Base-by-base conservation (phyloP, 495 filamentous ascomycete genomes). In the Pseudevernia furfuracea region DNA sequence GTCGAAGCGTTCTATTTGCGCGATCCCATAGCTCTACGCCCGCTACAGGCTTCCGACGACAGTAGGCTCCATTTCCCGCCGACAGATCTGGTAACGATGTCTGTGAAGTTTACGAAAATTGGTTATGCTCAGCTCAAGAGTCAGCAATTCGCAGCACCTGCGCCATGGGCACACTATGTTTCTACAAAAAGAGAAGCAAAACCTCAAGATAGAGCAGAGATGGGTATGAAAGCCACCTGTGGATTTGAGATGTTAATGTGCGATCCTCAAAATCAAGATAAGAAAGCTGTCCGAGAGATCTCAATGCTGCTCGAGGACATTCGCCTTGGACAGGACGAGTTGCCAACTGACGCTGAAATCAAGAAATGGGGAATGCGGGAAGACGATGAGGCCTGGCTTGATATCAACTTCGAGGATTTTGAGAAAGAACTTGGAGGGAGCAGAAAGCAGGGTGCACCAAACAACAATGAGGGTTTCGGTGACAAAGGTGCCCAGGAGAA, bases 1-100 rank as follows among this genome's bases (percentile, higher is more conserved):
- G 83, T 89, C 5, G 94, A 98, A 73, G 86, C 90, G 3, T 97
- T 97, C 73, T 97, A 97, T 74, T 80, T 96, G 58, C 86, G 95
- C 49, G 91, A 97, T 71, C 89, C 94, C 1, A 82, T 90, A 61
- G 80, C 87, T 6, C 74, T 96, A 58, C 87, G 86, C 28, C 84
- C 87, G 1, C 78, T 97, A 2, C 76, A 85, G 64, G 74, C 80
- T 3, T 76, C 79, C 37, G 75, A 78, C 23, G 37, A 72, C 14
- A 71, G 70, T 21, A 75, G 61, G n/a, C 75, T 87, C 17, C 63
- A 64, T 3, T 95, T 98, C 70, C 82, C 85, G 7, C 90, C 91
- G 0, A 73, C 78, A 48, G 94, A 97, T 70, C 80, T 92, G 41
- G 89, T 97, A 28, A 87, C 84, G 0, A 79, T 92, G 32, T 89